Evolutionary conservation across 1,139 yeast genomes (phyloP).

Genomic region (Geotrichum reessii): DNA sequence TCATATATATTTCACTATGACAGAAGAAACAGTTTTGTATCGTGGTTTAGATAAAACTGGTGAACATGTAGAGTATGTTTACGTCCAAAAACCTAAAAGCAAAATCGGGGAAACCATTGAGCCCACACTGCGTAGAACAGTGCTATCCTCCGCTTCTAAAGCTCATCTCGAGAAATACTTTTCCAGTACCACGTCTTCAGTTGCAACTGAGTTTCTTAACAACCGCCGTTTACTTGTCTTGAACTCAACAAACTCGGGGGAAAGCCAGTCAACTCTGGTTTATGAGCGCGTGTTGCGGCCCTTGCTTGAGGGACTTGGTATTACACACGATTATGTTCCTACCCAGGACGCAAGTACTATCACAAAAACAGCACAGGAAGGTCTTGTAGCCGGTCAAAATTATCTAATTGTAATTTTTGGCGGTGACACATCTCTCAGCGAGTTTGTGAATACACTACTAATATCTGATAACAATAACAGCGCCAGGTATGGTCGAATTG

Average conservation of each 20-base stretch:
- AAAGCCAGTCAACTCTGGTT: conserved; percentile 26
- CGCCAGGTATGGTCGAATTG: conserved; percentile 19
- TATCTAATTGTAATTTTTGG: conserved; percentile 58
- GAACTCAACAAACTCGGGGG: conserved; percentile 35
- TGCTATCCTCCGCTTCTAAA: too few relatives aligned
- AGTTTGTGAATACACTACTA: conserved; percentile 52
- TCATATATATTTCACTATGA: background rate
- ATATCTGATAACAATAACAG: background rate
- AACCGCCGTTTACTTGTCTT: conserved; percentile 29
- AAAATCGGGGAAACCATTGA: background rate
- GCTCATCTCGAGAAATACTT: background rate
- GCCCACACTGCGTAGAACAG: background rate
- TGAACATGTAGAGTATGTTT: background rate
- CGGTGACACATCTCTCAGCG: conserved; percentile 83
- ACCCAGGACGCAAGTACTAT: conserved; percentile 33
- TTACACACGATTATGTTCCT: conserved; percentile 35
- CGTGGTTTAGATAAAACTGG: background rate
- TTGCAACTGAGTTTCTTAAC: background rate
- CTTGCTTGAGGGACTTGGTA: conserved; percentile 32
- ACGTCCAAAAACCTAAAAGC: background rate
- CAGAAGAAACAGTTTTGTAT: background rate
- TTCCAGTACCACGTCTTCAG: background rate
- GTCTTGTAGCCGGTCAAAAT: conserved; percentile 25
- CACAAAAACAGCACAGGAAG: conserved; percentile 29
- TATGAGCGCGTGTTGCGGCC: conserved; percentile 34